Base-by-base conservation (phyloP, 2,329 filamentous ascomycete genomes). In the Penicillium palitans region DNA sequence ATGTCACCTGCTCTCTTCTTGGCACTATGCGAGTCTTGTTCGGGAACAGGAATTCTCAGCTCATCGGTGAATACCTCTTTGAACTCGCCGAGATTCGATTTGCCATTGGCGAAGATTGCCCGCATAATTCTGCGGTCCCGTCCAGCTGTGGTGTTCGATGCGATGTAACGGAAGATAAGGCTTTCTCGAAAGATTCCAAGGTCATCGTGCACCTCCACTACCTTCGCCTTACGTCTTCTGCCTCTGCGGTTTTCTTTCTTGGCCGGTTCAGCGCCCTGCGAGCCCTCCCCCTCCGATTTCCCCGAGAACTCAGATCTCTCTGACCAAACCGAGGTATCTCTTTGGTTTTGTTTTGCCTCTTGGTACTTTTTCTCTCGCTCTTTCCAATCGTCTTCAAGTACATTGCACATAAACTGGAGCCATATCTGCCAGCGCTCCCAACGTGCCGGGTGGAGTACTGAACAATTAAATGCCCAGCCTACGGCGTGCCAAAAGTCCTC, bases 381-480 rank as follows among this genome's bases (percentile, higher is more conserved):
- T 6, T 59, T 60, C 79, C 79, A 81, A 52, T 81, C 79, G 44
- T 70, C 73, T 60, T 79, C 74, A 1, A 81, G 66, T 1, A 77
- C 68, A 15, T 78, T 73, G 52, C 79, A 74, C 72, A 96, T 89
- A 61, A 89, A 87, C 35, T 87, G 84, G 15, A 98, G 79, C 90
- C 91, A 96, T 8, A 85, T 76, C 66, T 83, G 86, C 92, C 93
- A 98, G 69, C 87, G 83, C 50, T 81, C 83, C 93, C 95, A 98
- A 21, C 93, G 83, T 41, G 84, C 81, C 1, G 86, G 86, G 65
- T 93, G 81, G 33, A 83, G 74, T 2, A 89, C 83, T 52, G 91
- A 93, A 77, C 93, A 98, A 71, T 93, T 95, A 73, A 98, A 92
- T 0, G 90, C 89, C 95, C 95, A 98, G 4, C 93, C 95, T 0